Conservation (phyloP, 2,329 filamentous ascomycete species). For the Diaporthe australafricana region DNA sequence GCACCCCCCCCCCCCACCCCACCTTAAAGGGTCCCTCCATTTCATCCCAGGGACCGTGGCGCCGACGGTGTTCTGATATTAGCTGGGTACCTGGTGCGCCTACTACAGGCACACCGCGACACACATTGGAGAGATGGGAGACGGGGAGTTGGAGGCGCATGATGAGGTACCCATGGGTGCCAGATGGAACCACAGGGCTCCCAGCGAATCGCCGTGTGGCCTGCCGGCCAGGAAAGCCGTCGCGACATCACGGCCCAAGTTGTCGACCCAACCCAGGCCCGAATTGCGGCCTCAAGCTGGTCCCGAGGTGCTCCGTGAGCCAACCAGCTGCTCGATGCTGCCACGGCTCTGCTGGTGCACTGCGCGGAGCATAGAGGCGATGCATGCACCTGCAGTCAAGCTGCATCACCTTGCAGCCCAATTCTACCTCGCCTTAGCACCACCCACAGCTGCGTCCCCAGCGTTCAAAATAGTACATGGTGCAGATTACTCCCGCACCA, state of each 20-base stretch:
- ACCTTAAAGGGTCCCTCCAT: background rate
- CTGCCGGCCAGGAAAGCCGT: constrained; percentile 25
- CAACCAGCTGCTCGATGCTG: constrained; percentile 36
- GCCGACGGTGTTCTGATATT: constrained; percentile 21
- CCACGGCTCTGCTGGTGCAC: constrained; percentile 22
- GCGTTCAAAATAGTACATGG: constrained; percentile 28
- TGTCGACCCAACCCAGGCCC: constrained; percentile 37
- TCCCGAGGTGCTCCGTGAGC: constrained; percentile 35
- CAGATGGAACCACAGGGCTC: constrained; percentile 19
- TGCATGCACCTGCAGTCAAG: constrained; percentile 35
- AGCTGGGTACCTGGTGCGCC: constrained; percentile 31
- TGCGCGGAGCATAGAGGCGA: constrained; percentile 23
- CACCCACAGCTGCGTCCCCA: constrained; percentile 25
- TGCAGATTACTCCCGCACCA: constrained; percentile 31
- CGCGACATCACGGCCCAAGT: constrained; percentile 33
- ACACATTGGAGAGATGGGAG: background rate
- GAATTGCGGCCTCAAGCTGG: constrained; percentile 37
- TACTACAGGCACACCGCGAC: background rate
- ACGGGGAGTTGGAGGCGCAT: constrained; percentile 28
- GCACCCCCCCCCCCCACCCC: constrained; percentile 14
- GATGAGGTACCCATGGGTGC: constrained; percentile 25
- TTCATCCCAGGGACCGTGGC: constrained; percentile 24
- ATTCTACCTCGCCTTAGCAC: constrained; percentile 33
- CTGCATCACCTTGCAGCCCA: constrained; percentile 36
- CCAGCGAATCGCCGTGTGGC: constrained; percentile 37